Base-by-base conservation (phyloP, 1,284 basidiomycete genomes). In the Papiliotrema flavescens region DNA sequence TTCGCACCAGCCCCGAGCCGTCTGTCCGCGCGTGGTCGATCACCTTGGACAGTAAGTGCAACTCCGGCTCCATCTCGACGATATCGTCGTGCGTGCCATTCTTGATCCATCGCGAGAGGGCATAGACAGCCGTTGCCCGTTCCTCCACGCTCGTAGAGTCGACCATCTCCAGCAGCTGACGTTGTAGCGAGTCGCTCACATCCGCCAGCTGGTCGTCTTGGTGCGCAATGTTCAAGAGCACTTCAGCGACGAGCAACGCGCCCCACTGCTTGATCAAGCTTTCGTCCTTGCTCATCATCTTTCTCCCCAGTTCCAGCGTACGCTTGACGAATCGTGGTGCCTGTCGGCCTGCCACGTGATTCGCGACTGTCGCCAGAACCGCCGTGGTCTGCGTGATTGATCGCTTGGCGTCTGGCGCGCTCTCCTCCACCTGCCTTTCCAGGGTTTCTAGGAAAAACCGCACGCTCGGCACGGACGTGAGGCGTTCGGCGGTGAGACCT, bases 261-360 rank as follows among this genome's bases (percentile, higher is more conserved):
- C 69, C 69, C 69, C 69, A 71, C 48, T 71, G 69, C 36, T 59
- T 54, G 7, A 69, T 55, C 32, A 69, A 49, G 20, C 49, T 47
- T 3, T 58, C 22, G 9, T 56, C 40, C 14, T 49, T 49, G 7
- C 51, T 37, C 9, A 69, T 40, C 69, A 71, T 71, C 14, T 53
- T 52, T 2, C 49, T 35, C 1, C 57, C 54, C 47, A 64, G 42
- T 11, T 46, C 36, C 14, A 71, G 57, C 2, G 61, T 57, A 4
- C 59, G 47, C 14, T 45, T 15, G 11, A 62, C 53, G 48, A 69
- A 67, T 24, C 43, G 43, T 2, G 64, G 55, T 1, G 60, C 59
- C 24, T 54, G 35, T 15, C 58, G 53, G 11, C 56, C 58, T 7
- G 46, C 47, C 9, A 64, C 61, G 24, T 59, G 55, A 40, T 59